Conservation (phyloP, 2,329 filamentous ascomycete genomes). For the Colletotrichum somersetense region DNA sequence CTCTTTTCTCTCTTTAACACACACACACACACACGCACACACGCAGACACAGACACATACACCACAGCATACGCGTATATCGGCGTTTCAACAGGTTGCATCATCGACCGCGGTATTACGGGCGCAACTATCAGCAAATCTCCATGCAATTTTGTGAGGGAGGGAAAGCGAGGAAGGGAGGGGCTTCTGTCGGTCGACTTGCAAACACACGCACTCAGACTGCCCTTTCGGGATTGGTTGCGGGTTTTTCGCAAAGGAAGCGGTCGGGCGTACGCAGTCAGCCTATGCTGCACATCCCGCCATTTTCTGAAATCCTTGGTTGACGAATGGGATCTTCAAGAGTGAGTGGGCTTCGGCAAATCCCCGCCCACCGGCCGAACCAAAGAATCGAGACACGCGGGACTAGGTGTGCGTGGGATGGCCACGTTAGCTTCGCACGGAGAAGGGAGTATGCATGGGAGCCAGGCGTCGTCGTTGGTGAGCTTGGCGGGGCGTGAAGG, state of each 20-base stretch:
- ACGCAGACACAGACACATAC: not conserved
- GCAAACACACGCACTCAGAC: not conserved
- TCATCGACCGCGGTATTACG: not conserved
- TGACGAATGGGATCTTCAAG: not conserved
- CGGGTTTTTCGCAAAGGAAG: not conserved
- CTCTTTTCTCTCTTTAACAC: not conserved
- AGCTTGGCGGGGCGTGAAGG: not conserved
- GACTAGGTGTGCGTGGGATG: not conserved
- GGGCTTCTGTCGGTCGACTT: not conserved
- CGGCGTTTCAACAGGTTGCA: not conserved
- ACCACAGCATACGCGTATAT: constrained; percentile 1
- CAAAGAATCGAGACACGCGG: not conserved
- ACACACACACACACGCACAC: no score
- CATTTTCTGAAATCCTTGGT: not conserved
- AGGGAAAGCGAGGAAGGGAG: not conserved
- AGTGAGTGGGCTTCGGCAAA: constrained; percentile 13
- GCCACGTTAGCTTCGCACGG: not conserved
- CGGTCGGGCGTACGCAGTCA: not conserved
- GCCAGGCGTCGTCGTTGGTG: not conserved
- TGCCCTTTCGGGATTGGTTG: constrained; percentile 13
- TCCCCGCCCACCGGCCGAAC: not conserved
- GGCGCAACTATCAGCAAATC: not conserved
- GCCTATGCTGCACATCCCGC: constrained; percentile 7
- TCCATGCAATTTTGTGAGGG: not conserved
- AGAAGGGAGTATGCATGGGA: not conserved